Evolutionary conservation across 1,139 yeast genomes (phyloP).

Genomic region (Scheffersomyces illinoinensis): DNA sequence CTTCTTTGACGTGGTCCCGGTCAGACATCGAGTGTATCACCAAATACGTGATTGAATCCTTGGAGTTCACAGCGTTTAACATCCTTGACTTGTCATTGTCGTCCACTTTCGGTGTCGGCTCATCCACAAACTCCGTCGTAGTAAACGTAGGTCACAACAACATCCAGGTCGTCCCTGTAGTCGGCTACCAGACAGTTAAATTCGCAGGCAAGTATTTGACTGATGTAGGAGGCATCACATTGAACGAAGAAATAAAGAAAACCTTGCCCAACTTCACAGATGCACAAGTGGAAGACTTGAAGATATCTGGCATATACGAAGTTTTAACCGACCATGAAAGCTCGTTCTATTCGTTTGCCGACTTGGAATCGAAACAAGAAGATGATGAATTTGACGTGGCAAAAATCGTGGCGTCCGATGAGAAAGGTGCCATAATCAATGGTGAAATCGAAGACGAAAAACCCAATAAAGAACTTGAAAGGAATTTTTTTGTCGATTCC

Average conservation of each 20-base stretch:
- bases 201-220: conserved; percentile 53
- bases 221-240: conserved; percentile 59
- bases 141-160: conserved; percentile 79
- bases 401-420: conserved; percentile 77
- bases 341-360: conserved; percentile 61
- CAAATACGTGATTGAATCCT: conserved; percentile 70
- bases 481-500: conserved; percentile 64
- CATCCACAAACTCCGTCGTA: conserved; percentile 62
- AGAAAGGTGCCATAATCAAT: conserved; percentile 51
- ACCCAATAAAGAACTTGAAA: conserved; percentile 62
- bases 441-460: conserved; percentile 32
- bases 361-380: conserved; percentile 41
- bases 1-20: conserved; percentile 71
- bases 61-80: conserved; percentile 74
- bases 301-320: conserved; percentile 74
- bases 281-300: conserved; percentile 71
- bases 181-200: conserved; percentile 64
- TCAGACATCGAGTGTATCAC: conserved; percentile 66
- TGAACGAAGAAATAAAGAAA: conserved; percentile 54
- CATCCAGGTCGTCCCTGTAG: conserved; percentile 75
- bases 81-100: conserved; percentile 70
- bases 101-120: conserved; percentile 72
- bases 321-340: conserved; percentile 60
- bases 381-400: conserved; percentile 89
- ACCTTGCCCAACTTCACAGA: conserved; percentile 59